Evolutionary conservation across 164 flowering plant species (phyloP), one percentile per base, ranked within the genome.

Genomic region (Vitis rupestris): DNA sequence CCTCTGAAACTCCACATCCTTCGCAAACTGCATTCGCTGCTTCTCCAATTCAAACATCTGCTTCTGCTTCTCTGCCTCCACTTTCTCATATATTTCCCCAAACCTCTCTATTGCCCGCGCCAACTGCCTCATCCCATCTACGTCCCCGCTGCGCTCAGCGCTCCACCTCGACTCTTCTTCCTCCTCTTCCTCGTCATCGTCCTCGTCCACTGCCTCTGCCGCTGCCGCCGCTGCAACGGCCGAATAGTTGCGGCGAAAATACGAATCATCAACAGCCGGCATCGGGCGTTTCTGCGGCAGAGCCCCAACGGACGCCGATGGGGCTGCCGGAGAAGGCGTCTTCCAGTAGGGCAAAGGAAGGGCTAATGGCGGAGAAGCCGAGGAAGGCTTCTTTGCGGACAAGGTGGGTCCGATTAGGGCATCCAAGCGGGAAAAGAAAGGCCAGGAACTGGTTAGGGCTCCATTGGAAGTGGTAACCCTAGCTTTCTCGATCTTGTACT

Each of bases 1-100:
- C 76, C 97, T 83, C 78, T 90, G 90, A 68, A 82, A 75, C 84
- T 90, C 95, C 87, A 90, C 76, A 76, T 82, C 89, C 79, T 84
- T 90, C 2, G 84, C 82, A 72, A 87, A 86, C 75, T 90, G 85
- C 95, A 88, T 88, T 74, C 92, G 82, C 78, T 93, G 90, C 81
- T 89, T 93, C 85, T 93, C 97, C 78, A 90, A 73, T 53, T 90
- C 97, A 44, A 89, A 64, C 93, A 88, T 81, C 75, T 89, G 94
- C 78, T 83, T 74, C 79, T 86, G 84, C 70, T 88, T 93, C 70
- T 85, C 87, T 37, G 71, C 87, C 73, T 93, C 98, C 57, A 93
- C 90, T 69, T 82, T 87, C 85, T 88, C 88, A 68, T 90, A 93
- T 31, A 88, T 80, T 76, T 90, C 86, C 29, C 86, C 98, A 60